These are phyloP conservation scores for Alternaria panax DNA, from an alignment of 2,329 filamentous ascomycete genomes.

Conservation along the genomic window DNA sequence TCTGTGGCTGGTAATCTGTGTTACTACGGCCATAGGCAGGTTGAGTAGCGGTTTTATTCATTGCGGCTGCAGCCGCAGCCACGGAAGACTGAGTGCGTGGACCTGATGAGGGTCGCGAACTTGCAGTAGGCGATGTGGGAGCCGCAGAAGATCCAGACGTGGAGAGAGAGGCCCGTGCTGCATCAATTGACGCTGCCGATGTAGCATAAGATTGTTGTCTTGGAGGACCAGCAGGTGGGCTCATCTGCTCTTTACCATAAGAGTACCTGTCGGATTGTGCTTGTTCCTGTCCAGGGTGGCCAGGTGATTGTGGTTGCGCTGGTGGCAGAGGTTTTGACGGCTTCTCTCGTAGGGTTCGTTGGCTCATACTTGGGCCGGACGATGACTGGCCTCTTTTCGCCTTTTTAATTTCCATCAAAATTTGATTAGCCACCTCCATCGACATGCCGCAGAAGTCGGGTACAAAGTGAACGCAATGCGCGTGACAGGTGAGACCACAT, in stretches of 20 bases:
- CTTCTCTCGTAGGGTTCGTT: constrained; percentile 29
- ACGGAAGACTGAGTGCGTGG: constrained; percentile 59
- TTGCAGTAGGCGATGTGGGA: constrained; percentile 57
- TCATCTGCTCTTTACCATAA: constrained; percentile 56
- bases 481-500: constrained; percentile 90
- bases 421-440: constrained; percentile 95
- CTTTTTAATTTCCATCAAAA: constrained; percentile 83
- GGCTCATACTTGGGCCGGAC: constrained; percentile 60
- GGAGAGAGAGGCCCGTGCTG: constrained; percentile 57
- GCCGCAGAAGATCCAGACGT: constrained; percentile 45
- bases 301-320: constrained; percentile 41
- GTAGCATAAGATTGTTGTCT: constrained; percentile 52
- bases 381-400: constrained; percentile 73
- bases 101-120: constrained; percentile 54
- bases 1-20: constrained; percentile 51
- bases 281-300: constrained; percentile 51
- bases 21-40: constrained; percentile 56
- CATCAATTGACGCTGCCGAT: constrained; percentile 54
- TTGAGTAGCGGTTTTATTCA: constrained; percentile 50
- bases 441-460: constrained; percentile 99
- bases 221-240: constrained; percentile 47
- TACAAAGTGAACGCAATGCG: constrained; percentile 90
- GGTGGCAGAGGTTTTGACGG: constrained; percentile 56
- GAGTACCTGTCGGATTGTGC: constrained; percentile 55
- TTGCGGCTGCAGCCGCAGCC: constrained; percentile 57